Base-by-base conservation (phyloP, 768 basidiomycete species). In the Phylloporus sp. region DNA sequence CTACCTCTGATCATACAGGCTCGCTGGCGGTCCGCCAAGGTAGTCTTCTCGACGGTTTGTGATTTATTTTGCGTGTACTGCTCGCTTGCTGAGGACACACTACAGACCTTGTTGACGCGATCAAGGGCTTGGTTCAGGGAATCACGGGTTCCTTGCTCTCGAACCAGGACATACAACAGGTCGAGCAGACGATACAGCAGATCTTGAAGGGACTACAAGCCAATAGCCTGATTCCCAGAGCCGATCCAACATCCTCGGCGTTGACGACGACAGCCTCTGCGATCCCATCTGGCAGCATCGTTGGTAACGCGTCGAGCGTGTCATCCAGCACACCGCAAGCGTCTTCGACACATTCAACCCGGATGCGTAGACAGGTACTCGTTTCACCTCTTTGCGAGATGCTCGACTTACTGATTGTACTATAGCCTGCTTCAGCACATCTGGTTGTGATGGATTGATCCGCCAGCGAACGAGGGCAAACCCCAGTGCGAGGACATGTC, bases 281-380 rank as follows among this genome's bases (percentile, higher is more conserved):
- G 6, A 20, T 12, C 18, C 31, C 26, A 34, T 48, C 53, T 3
- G 35, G 41, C 13, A 12, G 13, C 24, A 20, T 47, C n/a, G 29
- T 16, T 24, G 13, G 32, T 26, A 35, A 13, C 32, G 2, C 28
- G 2, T 45, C 48, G 31, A 43, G 28, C 40, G 31, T 15, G 26
- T 46, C 48, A 5, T 45, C 12, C 31, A 35, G 42, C 28, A 44
- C 35, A 35, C 27, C 49, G 20, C 39, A 46, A 46, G 15, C 45
- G 20, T 32, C 59, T 26, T 28, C 43, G 20, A 29, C 22, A 39
- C 13, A 32, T 10, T 23, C 3, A 15, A 4, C 35, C 22, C 41
- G 49, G 24, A 47, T 55, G 50, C 60, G 53, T 24, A 51, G 63
- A 53, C 63, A 65, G 47, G 1, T 40, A 22, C 24, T 54, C 29